Evolutionary conservation across 768 basidiomycete genomes (phyloP), one percentile per base, ranked within the genome.

Genomic region (Calvatia gigantea): DNA sequence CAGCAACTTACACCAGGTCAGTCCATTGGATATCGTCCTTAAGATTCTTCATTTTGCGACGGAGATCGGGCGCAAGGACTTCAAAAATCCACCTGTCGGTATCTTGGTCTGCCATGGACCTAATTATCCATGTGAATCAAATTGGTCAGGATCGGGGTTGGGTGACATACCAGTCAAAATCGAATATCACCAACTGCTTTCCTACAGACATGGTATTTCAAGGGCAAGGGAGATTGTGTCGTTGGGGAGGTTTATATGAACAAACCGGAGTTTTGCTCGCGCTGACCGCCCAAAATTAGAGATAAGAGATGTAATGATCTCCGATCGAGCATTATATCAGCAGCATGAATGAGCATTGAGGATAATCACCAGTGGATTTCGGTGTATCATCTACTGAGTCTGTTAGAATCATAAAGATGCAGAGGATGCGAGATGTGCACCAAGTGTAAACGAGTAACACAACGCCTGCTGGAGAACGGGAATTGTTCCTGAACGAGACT

Each of bases 21-120:
- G 95, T 98, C 88, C 94, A 99, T 67, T 97, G 92, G 25, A 79
- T 67, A 58, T 80, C 69, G 6, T 70, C 61, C 68, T 90, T 81
- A 62, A 85, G 74, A 21, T 74, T 75, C 65, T 90, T 80, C 78
- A 97, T 84, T 66, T 89, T 84, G 44, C 91, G 77, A 51, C 97
- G 89, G 41, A 98, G 77, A 62, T 91, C 84, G 2, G 87, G 87
- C 0, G 86, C 89, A 31, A 94, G 80, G 55, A 96, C 92, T 68
- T 95, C 92, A 60, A 92, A 86, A 57, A 94, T 75, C 83, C 89
- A 99, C 71, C 94, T 78, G 71, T 98, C 97, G 0, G 94, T 88
- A 74, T 99, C 97, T 74, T 98, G 95, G 73, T 99, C 96, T 52
- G 86, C 85, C 72, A 91, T 81, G 32, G 91, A 93, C 90, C 90